Percentiles rank a stretch among this genome's conserved stretches.
These are phyloP conservation scores for Alloascoidea hylecoeti DNA, from an alignment of 805 yeast genomes.

Conservation along the genomic window DNA sequence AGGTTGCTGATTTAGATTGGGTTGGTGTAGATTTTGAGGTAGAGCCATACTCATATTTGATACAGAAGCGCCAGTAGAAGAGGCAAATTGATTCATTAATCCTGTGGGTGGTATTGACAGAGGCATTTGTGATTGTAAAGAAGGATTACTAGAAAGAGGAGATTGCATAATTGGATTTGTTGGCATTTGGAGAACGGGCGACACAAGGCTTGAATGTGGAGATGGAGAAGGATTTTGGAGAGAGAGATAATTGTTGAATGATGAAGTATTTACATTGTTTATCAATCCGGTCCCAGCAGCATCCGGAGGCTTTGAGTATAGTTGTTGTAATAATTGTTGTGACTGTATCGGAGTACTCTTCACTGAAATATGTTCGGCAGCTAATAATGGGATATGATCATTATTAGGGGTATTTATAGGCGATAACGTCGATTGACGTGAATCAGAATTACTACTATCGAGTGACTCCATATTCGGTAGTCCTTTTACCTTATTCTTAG, in stretches of 20 bases:
- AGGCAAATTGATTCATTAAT: too few species aligned
- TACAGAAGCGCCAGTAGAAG: too few species aligned
- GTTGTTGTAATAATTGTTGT: constrained; percentile 4
- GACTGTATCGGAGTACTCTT: constrained; percentile 5
- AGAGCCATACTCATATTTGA: too few species aligned
- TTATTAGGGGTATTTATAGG: neutral
- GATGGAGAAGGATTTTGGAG: constrained; percentile 1
- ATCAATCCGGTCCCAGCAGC: constrained; percentile 3
- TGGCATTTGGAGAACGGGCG: too few species aligned
- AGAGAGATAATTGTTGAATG: constrained; percentile 1
- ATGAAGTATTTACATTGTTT: constrained; percentile 1
- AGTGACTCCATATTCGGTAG: constrained; percentile 3
- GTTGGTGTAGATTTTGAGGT: too few species aligned
- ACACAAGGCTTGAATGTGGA: constrained; percentile 1
- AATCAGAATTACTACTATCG: constrained; percentile 2
- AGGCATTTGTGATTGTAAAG: too few species aligned
- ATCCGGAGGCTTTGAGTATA: constrained; percentile 5
- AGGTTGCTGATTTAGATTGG: too few species aligned
- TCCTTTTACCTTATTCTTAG: constrained; percentile 10
- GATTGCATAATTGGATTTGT: too few species aligned
- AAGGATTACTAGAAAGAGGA: neutral
- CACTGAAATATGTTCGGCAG: neutral
- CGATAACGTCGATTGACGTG: neutral
- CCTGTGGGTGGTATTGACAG: constrained; percentile 1
- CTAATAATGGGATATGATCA: too few species aligned